Evolutionary conservation across 306 rosid genomes (phyloP), one percentile per base, ranked within the genome.

Genomic region (Cicer pinnatifidum): DNA sequence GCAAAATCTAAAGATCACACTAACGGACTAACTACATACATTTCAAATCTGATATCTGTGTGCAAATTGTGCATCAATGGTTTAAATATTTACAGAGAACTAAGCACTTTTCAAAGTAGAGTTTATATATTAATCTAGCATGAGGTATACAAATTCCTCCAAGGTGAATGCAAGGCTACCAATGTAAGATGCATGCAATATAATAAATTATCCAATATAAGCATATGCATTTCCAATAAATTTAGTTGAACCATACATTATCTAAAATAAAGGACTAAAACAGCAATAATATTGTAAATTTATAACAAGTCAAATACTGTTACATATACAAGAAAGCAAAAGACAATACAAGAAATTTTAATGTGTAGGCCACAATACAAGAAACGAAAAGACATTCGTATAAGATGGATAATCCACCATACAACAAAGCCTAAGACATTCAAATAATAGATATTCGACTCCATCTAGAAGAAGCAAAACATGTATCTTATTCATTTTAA

Each of bases 1-100:
- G 63, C n/a, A 82, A 71, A 70, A 80, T n/a, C 38, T 48, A 63
- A 45, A 57, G 66, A 61, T 28, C 4, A 28, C 35, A 28, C 35
- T 3, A 3, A 28, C 35, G 5, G 5, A 28, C 35, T 38, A 40
- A 75, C 59, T 7, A 41, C 47, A 40, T 64, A 58, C 56, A 72
- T 47, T 68, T 63, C 45, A 62, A 74, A 52, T 37, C 35, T 37
- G 38, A 71, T 71, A 59, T 59, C 45, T 19, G 65, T n/a, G 59
- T 11, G 62, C 52, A 61, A 60, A 1, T 41, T 69, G 20, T 13
- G 66, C 73, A 75, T 68, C 69, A 67, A 72, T 50, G 33, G 16
- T 69, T 58, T 37, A 79, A 37, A 20, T 58, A 73, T 20, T 13
- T 38, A 53, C 41, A 66, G 44, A 71, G 45, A 59, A 66, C 35